phyloP scores from a whole-genome alignment of 192 early-diverging fungal genomes.

The Gigaspora rosea region DNA sequence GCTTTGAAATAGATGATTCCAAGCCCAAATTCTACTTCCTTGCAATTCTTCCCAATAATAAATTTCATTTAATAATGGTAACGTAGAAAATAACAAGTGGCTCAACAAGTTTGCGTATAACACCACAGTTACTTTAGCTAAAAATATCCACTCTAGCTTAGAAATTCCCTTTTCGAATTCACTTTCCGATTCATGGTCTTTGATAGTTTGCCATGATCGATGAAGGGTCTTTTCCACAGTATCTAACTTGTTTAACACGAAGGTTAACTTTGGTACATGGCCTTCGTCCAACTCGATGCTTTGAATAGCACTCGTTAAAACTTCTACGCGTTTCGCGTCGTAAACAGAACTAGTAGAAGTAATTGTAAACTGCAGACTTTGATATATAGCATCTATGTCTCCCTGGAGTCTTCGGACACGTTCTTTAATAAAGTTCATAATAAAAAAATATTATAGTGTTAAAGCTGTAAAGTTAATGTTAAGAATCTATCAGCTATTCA shows the following conservation, averaged over 20 bases:
- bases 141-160: constrained; percentile 47
- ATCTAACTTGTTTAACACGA: neutral
- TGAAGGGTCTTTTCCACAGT: neutral
- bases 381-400: constrained; percentile 1
- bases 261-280: neutral
- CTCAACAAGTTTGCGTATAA: constrained; percentile 61
- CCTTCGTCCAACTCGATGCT: neutral
- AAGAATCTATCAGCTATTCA: too few relatives aligned
- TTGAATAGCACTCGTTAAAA: neutral
- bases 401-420: neutral
- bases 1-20: constrained; percentile 50
- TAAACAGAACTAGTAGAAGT: neutral
- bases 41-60: constrained; percentile 66
- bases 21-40: constrained; percentile 43
- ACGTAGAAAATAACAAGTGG: constrained; percentile 56
- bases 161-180: constrained; percentile 6
- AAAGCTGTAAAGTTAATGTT: too few relatives aligned
- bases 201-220: neutral
- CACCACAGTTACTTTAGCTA: constrained; percentile 53
- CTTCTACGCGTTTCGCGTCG: neutral
- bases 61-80: constrained; percentile 63
- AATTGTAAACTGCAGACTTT: neutral
- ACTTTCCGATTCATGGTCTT: neutral
- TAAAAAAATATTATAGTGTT: neutral
- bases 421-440: constrained; percentile 10